These are phyloP conservation scores for Spirogloea muscicola DNA, from an alignment of 139 green algal species.

Conservation along the genomic window DNA sequence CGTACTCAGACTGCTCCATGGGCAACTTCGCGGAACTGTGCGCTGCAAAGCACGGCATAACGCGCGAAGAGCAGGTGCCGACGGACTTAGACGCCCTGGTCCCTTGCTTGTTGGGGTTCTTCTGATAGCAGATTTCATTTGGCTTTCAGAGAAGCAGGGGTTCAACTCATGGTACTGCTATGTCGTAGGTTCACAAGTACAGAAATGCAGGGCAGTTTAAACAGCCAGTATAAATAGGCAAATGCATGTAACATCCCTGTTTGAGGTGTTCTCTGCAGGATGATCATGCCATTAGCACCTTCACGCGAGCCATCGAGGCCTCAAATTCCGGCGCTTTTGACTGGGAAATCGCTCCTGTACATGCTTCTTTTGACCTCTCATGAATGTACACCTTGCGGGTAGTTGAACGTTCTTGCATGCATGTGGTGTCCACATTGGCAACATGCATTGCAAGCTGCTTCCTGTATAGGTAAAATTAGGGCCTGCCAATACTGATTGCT, in stretches of 20 bases:
- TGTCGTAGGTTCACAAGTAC: too few species aligned
- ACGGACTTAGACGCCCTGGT: too few species aligned
- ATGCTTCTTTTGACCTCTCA: conserved; percentile 8
- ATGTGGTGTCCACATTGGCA: neutral
- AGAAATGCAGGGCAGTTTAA: too few species aligned
- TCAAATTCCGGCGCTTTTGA: conserved; percentile 45
- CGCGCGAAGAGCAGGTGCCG: conserved; percentile 45
- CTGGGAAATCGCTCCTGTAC: conserved; percentile 63
- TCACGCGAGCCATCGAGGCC: conserved; percentile 56
- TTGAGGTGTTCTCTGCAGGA: too few species aligned
- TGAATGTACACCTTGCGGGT: neutral
- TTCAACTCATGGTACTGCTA: too few species aligned
- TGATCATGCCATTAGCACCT: conserved; percentile 62
- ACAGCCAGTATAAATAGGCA: too few species aligned
- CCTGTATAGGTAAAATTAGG: too few species aligned
- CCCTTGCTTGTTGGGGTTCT: too few species aligned
- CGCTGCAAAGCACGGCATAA: conserved; percentile 61
- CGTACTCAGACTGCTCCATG: conserved; percentile 78
- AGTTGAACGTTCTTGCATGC: neutral
- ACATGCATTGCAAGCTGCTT: neutral
- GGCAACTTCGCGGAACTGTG: conserved; percentile 73
- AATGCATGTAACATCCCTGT: too few species aligned
- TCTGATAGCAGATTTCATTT: too few species aligned
- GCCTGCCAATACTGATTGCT: too few species aligned
- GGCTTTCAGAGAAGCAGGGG: too few species aligned